phyloP scores from a whole-genome alignment of 108 stramenopile species.

The Conticribra guillardii region DNA sequence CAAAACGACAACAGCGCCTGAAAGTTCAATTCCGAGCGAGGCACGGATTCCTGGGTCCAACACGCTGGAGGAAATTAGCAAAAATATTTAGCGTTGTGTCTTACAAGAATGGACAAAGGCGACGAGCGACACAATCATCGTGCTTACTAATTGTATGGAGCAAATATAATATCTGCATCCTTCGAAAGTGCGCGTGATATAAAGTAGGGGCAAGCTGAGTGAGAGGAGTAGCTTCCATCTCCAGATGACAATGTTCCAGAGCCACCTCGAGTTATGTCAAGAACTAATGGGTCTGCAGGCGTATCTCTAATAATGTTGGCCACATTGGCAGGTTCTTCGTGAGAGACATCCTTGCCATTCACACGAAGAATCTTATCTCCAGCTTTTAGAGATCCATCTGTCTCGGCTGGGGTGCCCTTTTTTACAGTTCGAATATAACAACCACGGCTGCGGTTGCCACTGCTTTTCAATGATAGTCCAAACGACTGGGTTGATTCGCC shows the following conservation, averaged over 20 bases:
- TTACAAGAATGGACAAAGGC: too few species aligned
- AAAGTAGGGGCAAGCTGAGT: conserved; percentile 90
- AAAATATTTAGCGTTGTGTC: too few species aligned
- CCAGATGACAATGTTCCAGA: conserved; percentile 11
- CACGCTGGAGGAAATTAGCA: conserved; percentile 41
- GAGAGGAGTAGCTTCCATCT: conserved; percentile 54
- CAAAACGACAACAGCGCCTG: conserved; percentile 88
- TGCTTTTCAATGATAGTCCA: conserved; percentile 47
- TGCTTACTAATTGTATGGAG: conserved; percentile 93
- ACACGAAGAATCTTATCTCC: conserved; percentile 61
- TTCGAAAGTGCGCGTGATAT: conserved; percentile 62
- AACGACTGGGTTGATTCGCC: conserved; percentile 40
- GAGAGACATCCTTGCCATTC: conserved; percentile 54
- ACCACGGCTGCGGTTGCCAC: conserved; percentile 24
- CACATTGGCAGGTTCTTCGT: conserved; percentile 21
- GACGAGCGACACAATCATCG: not conserved
- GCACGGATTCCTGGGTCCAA: conserved; percentile 85
- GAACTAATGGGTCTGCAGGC: conserved; percentile 51
- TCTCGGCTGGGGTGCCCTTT: conserved; percentile 36
- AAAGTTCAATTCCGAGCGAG: conserved; percentile 62
- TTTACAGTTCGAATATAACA: conserved; percentile 24
- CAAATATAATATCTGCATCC: conserved; percentile 90
- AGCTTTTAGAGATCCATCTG: conserved; percentile 38
- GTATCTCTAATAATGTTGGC: conserved; percentile 24
- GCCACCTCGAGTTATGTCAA: conserved; percentile 52